Base-by-base conservation (phyloP, 2,329 filamentous ascomycete genomes). In the Stenocarpella maydis region DNA sequence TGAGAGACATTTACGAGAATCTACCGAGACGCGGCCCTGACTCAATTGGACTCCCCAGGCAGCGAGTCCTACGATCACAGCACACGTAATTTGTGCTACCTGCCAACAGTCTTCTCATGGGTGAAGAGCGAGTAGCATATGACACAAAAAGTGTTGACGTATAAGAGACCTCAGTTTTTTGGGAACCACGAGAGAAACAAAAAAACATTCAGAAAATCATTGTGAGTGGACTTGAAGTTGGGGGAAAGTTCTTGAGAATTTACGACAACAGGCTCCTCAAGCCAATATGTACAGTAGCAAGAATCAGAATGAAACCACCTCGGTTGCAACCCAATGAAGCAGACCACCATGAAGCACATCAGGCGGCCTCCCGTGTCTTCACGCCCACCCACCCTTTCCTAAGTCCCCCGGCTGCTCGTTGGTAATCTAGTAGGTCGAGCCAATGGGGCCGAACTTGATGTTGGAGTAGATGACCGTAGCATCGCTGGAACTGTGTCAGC, bases 381-480 rank as follows among this genome's bases (percentile, higher is more conserved):
- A 0, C 50, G 17, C 12, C 31, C n/a, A 21, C 15, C 7, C 26
- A 14, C n/a, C 15, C 21, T 10, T 19, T 10, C 10, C 31, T 17
- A 45, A 61, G 10, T 12, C 14, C 41, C 1, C 19, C 12, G 17
- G 19, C 19, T 58, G 10, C 4, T 24, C 14, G 10, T 10, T 41
- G 15, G 41, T 21, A 61, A 3, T 61, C 41, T 61, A 61, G 55
- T 63, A 74, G 7, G 73, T 74, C 7, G 69, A 73, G 47, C 70
- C 65, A 26, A 75, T 74, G 6, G 74, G 69, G 1, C 72, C 73
- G 63, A 73, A 73, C 66, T 73, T 75, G 61, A 75, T 72, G 58
- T 74, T 74, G 41, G 74, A 73, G 67, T 75, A 70, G 24, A 69
- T 64, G 8, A 72, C 68, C 28, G 65, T 82, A 26, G 81, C 82